Evolutionary conservation across 1,139 yeast genomes (phyloP).

Genomic region (Candida freyschussii): DNA sequence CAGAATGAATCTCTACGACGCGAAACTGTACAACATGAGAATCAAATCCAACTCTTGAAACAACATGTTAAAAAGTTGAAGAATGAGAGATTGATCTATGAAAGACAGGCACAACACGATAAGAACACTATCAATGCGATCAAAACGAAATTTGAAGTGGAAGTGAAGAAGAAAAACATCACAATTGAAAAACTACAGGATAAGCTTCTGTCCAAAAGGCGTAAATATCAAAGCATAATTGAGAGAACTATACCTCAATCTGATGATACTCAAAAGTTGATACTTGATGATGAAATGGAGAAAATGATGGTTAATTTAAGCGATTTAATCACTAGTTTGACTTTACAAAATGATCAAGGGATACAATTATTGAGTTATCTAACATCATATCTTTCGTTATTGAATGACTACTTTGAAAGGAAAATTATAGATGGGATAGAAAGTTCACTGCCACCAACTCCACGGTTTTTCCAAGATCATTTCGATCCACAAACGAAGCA

Average conservation of each 20-base stretch:
- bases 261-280: constrained; percentile 3
- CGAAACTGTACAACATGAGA: constrained; percentile 1
- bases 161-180: constrained; percentile 36
- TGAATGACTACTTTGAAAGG: constrained; percentile 5
- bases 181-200: constrained; percentile 38
- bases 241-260: neutral
- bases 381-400: constrained; percentile 27
- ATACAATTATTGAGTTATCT: constrained; percentile 33
- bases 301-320: constrained; percentile 37
- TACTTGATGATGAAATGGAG: constrained; percentile 35
- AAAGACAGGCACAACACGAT: constrained; percentile 5
- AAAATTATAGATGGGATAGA: neutral
- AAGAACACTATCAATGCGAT: constrained; percentile 33
- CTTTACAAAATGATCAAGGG: constrained; percentile 38
- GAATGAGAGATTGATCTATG: constrained; percentile 4
- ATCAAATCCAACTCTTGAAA: constrained; percentile 5
- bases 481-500: neutral
- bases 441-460: constrained; percentile 13
- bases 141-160: constrained; percentile 38
- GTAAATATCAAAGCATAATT: constrained; percentile 8
- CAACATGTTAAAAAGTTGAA: constrained; percentile 4
- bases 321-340: constrained; percentile 37
- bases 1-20: neutral
- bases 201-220: constrained; percentile 32
- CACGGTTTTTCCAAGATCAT: constrained; percentile 12